These are phyloP conservation scores for Amyloporia xantha DNA, from an alignment of 768 basidiomycete species.

Conservation along the genomic window DNA sequence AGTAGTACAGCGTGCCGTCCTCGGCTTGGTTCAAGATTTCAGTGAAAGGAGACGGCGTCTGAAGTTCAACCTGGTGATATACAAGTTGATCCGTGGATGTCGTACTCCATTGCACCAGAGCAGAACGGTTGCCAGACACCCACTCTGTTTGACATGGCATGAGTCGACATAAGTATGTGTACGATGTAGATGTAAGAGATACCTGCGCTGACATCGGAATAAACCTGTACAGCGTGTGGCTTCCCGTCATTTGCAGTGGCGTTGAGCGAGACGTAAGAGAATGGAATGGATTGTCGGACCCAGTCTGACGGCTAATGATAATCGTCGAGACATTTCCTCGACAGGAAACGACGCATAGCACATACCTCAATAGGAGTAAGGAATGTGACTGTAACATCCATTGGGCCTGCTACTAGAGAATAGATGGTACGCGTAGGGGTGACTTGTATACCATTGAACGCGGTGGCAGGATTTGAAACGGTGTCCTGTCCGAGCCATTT, in stretches of 20 bases:
- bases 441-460: constrained; percentile 20
- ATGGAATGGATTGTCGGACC: constrained; percentile 33
- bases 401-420: constrained; percentile 27
- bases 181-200: too few species aligned
- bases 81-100: constrained; percentile 1
- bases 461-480: constrained; percentile 8
- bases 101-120: constrained; percentile 7
- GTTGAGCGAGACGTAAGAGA: constrained; percentile 30
- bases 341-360: not conserved
- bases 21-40: constrained; percentile 9
- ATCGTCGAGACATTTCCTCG: not conserved
- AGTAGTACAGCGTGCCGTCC: constrained; percentile 11
- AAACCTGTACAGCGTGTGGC: constrained; percentile 29
- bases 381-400: constrained; percentile 32
- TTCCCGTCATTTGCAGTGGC: constrained; percentile 26
- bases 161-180: not conserved
- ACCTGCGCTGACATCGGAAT: constrained; percentile 35
- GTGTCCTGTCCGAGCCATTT: constrained; percentile 12
- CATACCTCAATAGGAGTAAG: constrained; percentile 36
- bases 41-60: not conserved
- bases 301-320: constrained; percentile 27
- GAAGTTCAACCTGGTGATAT: constrained; percentile 10
- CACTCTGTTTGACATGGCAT: constrained; percentile 7
- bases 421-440: constrained; percentile 32
- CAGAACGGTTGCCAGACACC: constrained; percentile 8